These are phyloP conservation scores for Penicillium sp. DNA, from an alignment of 2,329 filamentous ascomycete species.

Conservation along the genomic window DNA sequence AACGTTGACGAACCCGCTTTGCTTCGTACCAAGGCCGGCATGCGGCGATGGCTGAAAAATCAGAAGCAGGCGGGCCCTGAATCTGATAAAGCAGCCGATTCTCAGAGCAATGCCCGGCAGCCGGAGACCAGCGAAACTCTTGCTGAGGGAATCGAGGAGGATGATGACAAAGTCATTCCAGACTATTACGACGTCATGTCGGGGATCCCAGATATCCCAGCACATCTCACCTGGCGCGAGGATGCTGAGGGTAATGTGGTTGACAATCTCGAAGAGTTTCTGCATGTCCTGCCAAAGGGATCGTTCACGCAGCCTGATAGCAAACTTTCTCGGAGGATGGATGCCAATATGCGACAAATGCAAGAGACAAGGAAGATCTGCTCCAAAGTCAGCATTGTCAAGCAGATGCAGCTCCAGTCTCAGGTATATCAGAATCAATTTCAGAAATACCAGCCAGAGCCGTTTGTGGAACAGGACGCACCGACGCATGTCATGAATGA, in stretches of 20 bases:
- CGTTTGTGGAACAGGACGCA: slow-evolving; percentile 81
- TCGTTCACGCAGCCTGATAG: slow-evolving; percentile 73
- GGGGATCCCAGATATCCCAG: slow-evolving; percentile 76
- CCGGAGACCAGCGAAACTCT: slow-evolving; percentile 66
- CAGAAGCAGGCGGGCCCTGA: slow-evolving; percentile 64
- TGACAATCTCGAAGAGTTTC: slow-evolving; percentile 79
- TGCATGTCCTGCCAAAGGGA: slow-evolving; percentile 70
- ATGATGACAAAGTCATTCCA: slow-evolving; percentile 77
- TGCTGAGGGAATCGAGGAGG: slow-evolving; percentile 84
- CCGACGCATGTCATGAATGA: slow-evolving; percentile 87
- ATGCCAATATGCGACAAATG: slow-evolving; percentile 88
- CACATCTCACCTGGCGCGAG: slow-evolving; percentile 79
- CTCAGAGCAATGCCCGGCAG: slow-evolving; percentile 45
- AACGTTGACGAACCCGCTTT: slow-evolving; percentile 86
- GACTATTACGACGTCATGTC: slow-evolving; percentile 92
- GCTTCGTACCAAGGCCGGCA: slow-evolving; percentile 77
- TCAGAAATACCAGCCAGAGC: slow-evolving; percentile 87
- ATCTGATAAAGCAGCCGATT: slow-evolving; percentile 43
- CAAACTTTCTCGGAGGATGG: slow-evolving; percentile 71
- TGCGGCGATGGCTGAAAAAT: slow-evolving; percentile 81
- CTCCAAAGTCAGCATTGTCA: slow-evolving; percentile 94
- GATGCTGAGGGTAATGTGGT: slow-evolving; percentile 86
- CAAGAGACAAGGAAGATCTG: slow-evolving; percentile 95
- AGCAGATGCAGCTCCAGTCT: slow-evolving; percentile 98
- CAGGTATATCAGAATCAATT: slow-evolving; percentile 99